Evolutionary conservation across 768 basidiomycete species (phyloP), one percentile per base, ranked within the genome.

Genomic region (Gymnopilus junonius): DNA sequence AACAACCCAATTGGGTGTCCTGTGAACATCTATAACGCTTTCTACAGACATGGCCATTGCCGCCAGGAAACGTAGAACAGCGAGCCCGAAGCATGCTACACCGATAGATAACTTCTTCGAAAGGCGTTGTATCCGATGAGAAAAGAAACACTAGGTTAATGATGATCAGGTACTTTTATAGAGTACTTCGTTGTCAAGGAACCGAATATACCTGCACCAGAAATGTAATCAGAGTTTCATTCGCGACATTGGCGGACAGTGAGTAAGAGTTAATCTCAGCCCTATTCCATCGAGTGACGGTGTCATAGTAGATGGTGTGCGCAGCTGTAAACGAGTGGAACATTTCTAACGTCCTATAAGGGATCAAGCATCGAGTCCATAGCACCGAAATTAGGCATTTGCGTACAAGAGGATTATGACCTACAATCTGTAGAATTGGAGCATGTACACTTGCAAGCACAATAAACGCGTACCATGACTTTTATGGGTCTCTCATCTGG

Each of bases 51-150:
- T 58, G 2, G 57, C 67, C 14, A 65, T 32, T 17, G 62, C 67
- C 25, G 59, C 56, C 12, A 68, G 29, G 25, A 66, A 64, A 2
- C 67, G 59, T 15, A 65, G 59, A n/a, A 62, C 27, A 3, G 65
- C 60, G 14, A 68, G 65, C 12, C 46, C 43, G 23, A 63, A 64
- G 59, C 67, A 68, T 2, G 63, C 62, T 14, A 65, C 43, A 8
- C 56, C 62, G 27, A 64, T 64, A 7, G 56, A 43, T 12, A 59
- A 20, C 12, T 62, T 65, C n/a, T 48, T 54, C 1, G 67, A 68
- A 2, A 68, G 53, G 21, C 62, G 59, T n/a, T 59, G 58, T 59
- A 68, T 68, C 21, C 67, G 62, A 53, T 66, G 62, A 21, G 64
- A 65, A 40, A 64, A 65, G 37, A 65, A 68, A 35, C 58, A 64